Base-by-base conservation (phyloP, 2,329 filamentous ascomycete species). In the Colletotrichum lupini region DNA sequence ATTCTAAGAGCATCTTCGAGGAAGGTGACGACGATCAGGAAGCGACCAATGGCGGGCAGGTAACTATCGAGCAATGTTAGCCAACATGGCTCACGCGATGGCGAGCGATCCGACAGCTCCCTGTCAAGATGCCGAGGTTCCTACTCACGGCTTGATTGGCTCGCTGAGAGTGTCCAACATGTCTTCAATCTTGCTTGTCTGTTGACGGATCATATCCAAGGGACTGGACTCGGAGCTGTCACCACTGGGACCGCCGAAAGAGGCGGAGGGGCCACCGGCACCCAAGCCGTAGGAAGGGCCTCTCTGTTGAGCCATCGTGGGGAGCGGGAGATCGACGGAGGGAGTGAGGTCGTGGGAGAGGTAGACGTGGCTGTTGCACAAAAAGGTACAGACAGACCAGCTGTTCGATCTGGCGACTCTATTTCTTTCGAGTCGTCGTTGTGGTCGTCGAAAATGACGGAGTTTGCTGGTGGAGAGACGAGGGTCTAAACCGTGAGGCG, bases 171-270 rank as follows among this genome's bases (percentile, higher is more conserved):
- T 94, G 84, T 98, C 97, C 81, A 99, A 85, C 82, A 94, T 86
- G 82, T 99, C 97, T 86, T 99, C 97, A 77, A 99, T 96, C 89
- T 98, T 98, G 92, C 94, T 98, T 64, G 97, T 99, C 85, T 98
- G 95, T 83, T 95, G 91, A 76, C 97, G 90, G 81, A 99, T 95
- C 79, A 94, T 90, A 83, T 98, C 97, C 78, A 99, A 90, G 71
- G 93, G 92, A 83, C 91, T 94, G 61, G 92, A 90, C 79, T 95
- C 92, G 37, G 58, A 52, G 53, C 53, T 66, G 24, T 75, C 74
- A 16, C 30, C 56, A 68, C 57, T 73, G 52, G 73, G 52, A 22
- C 65, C 73, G 64, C 73, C 74, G n/a, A 75, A 75, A 16, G 74
- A 67, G 42, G 42, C 42, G 52, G 74, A 64, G 35, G 74, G 66